phyloP scores from a whole-genome alignment of 495 filamentous ascomycete genomes.

The Parachaetomium inaequale region DNA sequence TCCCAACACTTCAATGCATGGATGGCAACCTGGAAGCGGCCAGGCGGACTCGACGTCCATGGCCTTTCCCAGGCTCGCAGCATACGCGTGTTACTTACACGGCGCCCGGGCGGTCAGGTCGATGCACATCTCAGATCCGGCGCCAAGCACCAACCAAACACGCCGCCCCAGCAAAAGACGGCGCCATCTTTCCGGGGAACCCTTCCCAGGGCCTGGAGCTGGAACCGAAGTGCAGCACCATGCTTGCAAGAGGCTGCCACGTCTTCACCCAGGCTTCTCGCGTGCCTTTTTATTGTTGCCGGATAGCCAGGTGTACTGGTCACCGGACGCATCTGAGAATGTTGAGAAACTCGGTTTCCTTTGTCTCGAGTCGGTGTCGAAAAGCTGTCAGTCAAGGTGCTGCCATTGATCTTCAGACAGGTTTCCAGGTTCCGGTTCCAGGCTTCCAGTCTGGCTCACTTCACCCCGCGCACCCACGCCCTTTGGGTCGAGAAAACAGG shows the following conservation, averaged over 20 bases:
- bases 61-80: neutral
- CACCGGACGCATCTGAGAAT: neutral
- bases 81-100: neutral
- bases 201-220: neutral
- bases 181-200: neutral
- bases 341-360: neutral
- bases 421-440: neutral
- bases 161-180: neutral
- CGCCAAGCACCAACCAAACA: slow-evolving; percentile 7
- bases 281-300: neutral
- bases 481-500: neutral
- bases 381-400: neutral
- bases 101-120: neutral
- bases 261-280: neutral
- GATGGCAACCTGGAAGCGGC: neutral
- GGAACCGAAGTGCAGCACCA: slow-evolving; percentile 2
- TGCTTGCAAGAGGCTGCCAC: slow-evolving; percentile 6
- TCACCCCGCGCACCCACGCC: neutral
- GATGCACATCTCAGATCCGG: neutral
- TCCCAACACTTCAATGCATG: slow-evolving; percentile 1
- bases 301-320: neutral
- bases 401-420: neutral
- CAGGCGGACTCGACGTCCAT: neutral
- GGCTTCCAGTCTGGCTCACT: neutral
- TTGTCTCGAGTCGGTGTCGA: too few species aligned